A percentile compares a stretch with the other conserved stretches of the same genome.
These are phyloP conservation scores for Trametes hirsuta DNA, from an alignment of 1,284 basidiomycete genomes.

Conservation along the genomic window DNA sequence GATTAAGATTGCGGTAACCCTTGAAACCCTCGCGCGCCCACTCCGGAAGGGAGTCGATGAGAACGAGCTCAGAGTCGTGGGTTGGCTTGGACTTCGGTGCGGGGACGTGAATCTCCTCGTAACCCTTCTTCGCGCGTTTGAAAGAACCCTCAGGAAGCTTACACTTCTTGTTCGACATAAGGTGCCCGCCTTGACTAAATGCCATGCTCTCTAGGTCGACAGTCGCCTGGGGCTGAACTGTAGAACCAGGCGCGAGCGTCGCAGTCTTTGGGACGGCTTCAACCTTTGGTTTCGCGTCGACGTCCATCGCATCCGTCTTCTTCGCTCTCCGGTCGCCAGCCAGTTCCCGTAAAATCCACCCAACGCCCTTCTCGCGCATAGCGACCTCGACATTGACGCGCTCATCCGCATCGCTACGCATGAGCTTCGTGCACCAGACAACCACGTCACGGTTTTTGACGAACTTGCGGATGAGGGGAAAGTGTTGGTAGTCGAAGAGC, in stretches of 20 bases:
- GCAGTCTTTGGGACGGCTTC: conserved; percentile 80
- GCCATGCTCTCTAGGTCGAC: conserved; percentile 96
- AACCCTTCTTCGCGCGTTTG: conserved; percentile 96
- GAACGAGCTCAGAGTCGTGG: conserved; percentile 74
- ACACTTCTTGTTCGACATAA: conserved; percentile 99
- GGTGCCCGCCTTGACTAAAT: conserved; percentile 93
- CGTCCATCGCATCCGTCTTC: conserved; percentile 73
- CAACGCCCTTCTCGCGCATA: conserved; percentile 97
- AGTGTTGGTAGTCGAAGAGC: conserved; percentile 93
- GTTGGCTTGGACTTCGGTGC: conserved; percentile 84
- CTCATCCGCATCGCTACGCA: conserved; percentile 89
- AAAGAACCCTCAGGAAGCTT: conserved; percentile 97
- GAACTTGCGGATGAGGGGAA: conserved; percentile 89
- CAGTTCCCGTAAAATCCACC: conserved; percentile 93
- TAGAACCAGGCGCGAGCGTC: conserved; percentile 88
- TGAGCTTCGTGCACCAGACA: conserved; percentile 98
- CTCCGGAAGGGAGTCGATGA: conserved; percentile 74
- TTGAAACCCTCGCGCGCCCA: conserved; percentile 91
- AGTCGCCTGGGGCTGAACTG: conserved; percentile 82
- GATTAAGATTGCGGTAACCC: conserved; percentile 82
- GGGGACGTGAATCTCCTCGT: conserved; percentile 98
- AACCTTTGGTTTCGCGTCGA: conserved; percentile 58
- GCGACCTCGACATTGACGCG: conserved; percentile 95
- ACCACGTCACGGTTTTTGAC: conserved; percentile 96
- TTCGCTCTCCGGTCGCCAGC: conserved; percentile 75